Base-by-base conservation (phyloP, 2,329 filamentous ascomycete genomes). In the Uncinocarpus reesii region DNA sequence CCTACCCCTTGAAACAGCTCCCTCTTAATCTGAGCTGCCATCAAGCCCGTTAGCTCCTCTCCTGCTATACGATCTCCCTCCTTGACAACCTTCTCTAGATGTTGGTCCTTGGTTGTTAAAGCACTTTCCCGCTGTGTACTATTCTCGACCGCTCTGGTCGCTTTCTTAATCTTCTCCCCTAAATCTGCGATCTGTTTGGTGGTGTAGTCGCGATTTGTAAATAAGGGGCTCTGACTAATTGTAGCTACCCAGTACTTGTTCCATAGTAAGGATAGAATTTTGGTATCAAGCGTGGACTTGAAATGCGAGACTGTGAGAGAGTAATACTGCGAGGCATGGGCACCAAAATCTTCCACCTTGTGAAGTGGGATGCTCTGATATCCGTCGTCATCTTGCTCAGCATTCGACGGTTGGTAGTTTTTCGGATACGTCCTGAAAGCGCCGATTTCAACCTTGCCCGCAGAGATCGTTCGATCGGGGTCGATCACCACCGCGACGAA, bases 401-500 rank as follows among this genome's bases (percentile, higher is more conserved):
- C 67, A 44, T 68, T 67, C 45, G 70, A 60, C 16, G 79, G 72
- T 52, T 80, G 81, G 67, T 92, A 83, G 52, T 78, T 75, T 36
- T 83, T 77, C 0, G 90, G 86, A 59, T 84, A 95, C 1, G 92
- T 96, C 58, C 92, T 77, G 71, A 98, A 98, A 2, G 90, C 92
- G 46, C 92, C 92, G 55, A 98, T 96, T 62, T 98, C 92, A 51
- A 98, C 89, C 65, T 94, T 95, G 50, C 90, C 89, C 0, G 89
- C 86, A 49, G 83, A 90, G 58, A 96, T 89, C 13, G 92, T 98
- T 55, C 90, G 84, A 63, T 98, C 87, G 0, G 92, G 92, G 64
- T 98, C 92, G 54, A 98, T 87, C 56, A 98, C 92, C 44, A 98
- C 86, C 29, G 92, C 92, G 44, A 95, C 79, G 67, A 95, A 96